Conservation (phyloP, 352 stramenopile species). For the Globisporangium camurandrum region DNA sequence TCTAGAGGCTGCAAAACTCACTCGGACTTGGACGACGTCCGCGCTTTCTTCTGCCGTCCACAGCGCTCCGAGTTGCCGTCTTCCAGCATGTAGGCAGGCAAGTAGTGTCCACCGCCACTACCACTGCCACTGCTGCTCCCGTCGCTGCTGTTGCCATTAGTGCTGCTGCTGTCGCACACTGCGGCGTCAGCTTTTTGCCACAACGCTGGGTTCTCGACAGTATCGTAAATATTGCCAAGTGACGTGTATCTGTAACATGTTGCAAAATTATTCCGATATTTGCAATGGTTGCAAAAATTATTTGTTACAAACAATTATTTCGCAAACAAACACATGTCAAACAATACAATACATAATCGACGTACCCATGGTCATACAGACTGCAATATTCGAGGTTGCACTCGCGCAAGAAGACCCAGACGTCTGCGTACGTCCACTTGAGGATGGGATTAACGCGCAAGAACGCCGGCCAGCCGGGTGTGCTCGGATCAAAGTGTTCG, state of each 20-base stretch:
- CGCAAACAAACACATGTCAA: too few relatives aligned
- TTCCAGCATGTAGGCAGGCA: constrained; percentile 61
- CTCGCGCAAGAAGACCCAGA: constrained; percentile 90
- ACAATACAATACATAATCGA: too few relatives aligned
- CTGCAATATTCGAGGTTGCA: constrained; percentile 85
- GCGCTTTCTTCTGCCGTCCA: constrained; percentile 68
- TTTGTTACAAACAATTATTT: too few relatives aligned
- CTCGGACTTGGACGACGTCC: constrained; percentile 51
- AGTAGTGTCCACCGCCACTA: constrained; percentile 48
- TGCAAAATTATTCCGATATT: too few relatives aligned
- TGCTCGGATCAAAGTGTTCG: constrained; percentile 81
- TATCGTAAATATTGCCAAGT: constrained; percentile 93
- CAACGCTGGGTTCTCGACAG: constrained; percentile 90
- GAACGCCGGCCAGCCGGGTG: constrained; percentile 91
- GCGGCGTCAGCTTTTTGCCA: constrained; percentile 33
- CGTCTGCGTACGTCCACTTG: constrained; percentile 93
- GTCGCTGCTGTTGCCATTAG: not conserved
- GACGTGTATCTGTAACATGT: constrained; percentile 85
- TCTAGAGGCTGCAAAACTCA: too few relatives aligned
- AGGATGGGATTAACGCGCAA: constrained; percentile 98
- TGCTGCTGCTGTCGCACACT: too few relatives aligned
- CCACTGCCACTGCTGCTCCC: constrained; percentile 27
- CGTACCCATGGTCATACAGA: constrained; percentile 87
- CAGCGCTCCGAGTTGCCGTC: constrained; percentile 67
- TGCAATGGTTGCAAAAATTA: too few relatives aligned